Percentiles rank a stretch among this genome's conserved stretches.
Evolutionary conservation across 345 rosid species (phyloP).

Genomic region (Mallotus nudiflorus): DNA sequence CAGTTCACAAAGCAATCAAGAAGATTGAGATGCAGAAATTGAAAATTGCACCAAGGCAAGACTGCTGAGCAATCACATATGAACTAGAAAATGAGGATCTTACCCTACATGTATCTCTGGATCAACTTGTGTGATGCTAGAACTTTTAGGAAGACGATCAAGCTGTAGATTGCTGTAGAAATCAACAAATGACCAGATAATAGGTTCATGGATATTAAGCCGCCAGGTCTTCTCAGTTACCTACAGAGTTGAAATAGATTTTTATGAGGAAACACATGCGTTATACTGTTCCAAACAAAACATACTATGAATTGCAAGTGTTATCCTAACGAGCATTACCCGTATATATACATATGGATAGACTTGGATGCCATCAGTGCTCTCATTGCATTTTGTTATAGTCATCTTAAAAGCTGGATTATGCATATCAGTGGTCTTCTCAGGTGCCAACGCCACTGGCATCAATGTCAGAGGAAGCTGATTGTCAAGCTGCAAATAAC

Average conservation of each 20-base stretch:
- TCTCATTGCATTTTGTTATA: conserved; percentile 71
- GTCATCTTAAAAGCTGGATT: conserved; percentile 97
- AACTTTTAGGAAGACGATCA: conserved; percentile 68
- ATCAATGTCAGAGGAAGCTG: conserved; percentile 90
- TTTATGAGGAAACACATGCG: conserved; percentile 16
- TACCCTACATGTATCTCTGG: conserved; percentile 94
- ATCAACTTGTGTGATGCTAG: conserved; percentile 78
- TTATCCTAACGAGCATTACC: conserved; percentile 48
- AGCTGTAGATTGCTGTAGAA: conserved; percentile 81
- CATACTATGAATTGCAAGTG: conserved; percentile 11
- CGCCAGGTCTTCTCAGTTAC: conserved; percentile 87
- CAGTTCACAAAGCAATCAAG: neutral
- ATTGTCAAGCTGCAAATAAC: conserved; percentile 87
- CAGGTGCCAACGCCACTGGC: conserved; percentile 94
- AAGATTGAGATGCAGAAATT: neutral
- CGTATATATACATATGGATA: conserved; percentile 84
- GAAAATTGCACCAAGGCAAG: neutral
- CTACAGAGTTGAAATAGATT: conserved; percentile 38
- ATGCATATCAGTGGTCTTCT: conserved; percentile 59
- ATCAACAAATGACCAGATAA: conserved; percentile 87
- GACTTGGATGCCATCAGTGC: conserved; percentile 71
- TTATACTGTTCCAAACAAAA: conserved; percentile 10
- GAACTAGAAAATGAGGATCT: conserved; percentile 25
- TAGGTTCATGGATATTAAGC: conserved; percentile 90
- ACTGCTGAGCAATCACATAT: neutral